Base-by-base conservation (phyloP, 139 green algal species). In the Micractinium conductrix region DNA sequence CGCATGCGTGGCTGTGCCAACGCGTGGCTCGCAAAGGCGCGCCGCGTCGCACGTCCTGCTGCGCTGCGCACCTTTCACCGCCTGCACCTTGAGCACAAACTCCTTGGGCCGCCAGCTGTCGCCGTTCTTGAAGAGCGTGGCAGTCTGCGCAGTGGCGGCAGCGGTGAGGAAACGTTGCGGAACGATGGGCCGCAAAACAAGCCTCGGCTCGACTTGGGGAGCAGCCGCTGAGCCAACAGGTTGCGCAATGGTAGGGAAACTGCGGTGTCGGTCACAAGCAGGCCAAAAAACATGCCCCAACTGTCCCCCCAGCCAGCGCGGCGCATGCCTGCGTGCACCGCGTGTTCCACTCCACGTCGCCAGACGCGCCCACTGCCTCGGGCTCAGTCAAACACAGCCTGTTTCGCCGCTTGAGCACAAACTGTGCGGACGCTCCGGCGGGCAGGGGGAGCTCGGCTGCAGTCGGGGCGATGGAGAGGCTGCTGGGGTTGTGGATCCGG, bases 391-490 rank as follows among this genome's bases (percentile, higher is more conserved):
- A 62, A 21, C 62, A 65, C 30, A 83, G 62, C 33, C 78, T 30
- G 78, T 62, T 19, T 24, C 78, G 78, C 14, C 78, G 78, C 42
- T 83, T 83, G 26, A 83, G 62, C 17, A 83, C 30, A n/a, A 83
- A 83, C 8, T 28, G 40, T 10, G 78, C 78, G 0, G n/a, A 44
- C 1, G 78, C 40, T 17, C 78, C 78, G 2, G 78, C 10, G 6
- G 78, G 62, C 63, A 83, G 60, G 2, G 78, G 62, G 30, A 83
- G 43, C 60, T 83, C 78, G 62, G 78, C 78, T 83, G 78, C n/a
- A 14, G 28, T 42, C 30, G 28, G 4, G 0, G 45, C 22, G 4
- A 50, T 5, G 33, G 40, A 19, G 9, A 14, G 42, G 6, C 69
- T 14, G 19, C 69, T 40, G 10, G 70, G 40, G 40, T 45, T 35